Conservation (phyloP, 176 grass and related monocot genomes). For the Cenchrus fungigraminus region DNA sequence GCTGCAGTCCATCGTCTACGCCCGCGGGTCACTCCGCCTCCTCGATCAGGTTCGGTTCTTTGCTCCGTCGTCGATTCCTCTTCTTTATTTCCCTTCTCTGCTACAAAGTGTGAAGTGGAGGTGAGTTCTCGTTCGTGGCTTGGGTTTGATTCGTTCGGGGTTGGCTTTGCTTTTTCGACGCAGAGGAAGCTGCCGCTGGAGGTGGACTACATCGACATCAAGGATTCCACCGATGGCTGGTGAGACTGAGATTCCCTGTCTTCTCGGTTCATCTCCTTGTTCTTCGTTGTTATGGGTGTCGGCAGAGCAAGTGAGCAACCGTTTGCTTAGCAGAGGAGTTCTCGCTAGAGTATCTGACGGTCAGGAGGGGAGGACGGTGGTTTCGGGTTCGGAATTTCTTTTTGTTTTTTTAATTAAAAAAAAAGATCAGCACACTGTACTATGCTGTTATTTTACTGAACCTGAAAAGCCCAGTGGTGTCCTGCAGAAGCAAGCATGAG, state of each 20-base stretch:
- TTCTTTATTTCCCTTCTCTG: too few species aligned
- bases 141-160: neutral
- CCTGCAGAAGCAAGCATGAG: neutral
- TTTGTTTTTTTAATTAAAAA: neutral
- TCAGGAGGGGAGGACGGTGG: neutral
- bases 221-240: slow-evolving; percentile 75
- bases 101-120: neutral
- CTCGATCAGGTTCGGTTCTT: slow-evolving; percentile 68
- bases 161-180: neutral
- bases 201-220: slow-evolving; percentile 70
- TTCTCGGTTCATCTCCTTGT: neutral
- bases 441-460: neutral
- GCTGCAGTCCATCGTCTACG: slow-evolving; percentile 76
- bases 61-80: neutral
- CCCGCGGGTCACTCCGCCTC: slow-evolving; percentile 77
- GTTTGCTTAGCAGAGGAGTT: neutral
- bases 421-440: too few species aligned
- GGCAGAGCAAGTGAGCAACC: too few species aligned
- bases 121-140: neutral
- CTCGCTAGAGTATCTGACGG: neutral
- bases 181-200: slow-evolving; percentile 84
- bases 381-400: neutral
- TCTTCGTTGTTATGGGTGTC: neutral
- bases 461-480: neutral
- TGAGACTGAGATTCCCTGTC: slow-evolving; percentile 33